A percentile compares a stretch with the other conserved stretches of the same genome.
Evolutionary conservation across 495 filamentous ascomycete genomes (phyloP).

Genomic region (Aspergillus nidulans): DNA sequence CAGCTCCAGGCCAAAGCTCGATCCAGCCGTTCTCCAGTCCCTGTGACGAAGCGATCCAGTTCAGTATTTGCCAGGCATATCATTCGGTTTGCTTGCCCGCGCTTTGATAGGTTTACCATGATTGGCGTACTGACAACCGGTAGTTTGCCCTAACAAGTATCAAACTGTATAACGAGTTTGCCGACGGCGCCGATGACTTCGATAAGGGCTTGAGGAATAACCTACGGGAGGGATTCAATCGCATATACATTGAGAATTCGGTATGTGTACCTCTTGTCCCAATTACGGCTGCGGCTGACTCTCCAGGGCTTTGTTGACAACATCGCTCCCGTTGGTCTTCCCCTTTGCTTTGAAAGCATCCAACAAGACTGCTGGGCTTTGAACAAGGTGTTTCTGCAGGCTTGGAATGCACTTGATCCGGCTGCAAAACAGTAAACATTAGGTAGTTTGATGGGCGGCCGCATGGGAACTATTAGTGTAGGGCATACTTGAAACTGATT

Average conservation of each 20-base stretch:
- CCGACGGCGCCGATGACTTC: not conserved
- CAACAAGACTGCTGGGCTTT: not conserved
- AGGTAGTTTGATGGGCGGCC: not conserved
- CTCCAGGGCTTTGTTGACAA: not conserved
- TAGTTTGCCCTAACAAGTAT: not conserved
- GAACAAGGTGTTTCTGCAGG: not conserved
- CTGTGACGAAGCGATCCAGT: not conserved
- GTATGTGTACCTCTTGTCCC: not conserved
- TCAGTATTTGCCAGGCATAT: not conserved
- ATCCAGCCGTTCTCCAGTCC: not conserved
- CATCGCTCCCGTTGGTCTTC: not conserved
- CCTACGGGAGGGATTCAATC: not conserved
- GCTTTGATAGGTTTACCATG: not conserved
- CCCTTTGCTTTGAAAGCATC: slow-evolving; percentile 2
- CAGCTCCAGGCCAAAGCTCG: not conserved
- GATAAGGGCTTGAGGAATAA: not conserved
- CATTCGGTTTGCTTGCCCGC: not conserved
- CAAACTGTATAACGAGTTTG: not conserved
- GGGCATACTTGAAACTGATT: not conserved
- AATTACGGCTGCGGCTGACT: not conserved
- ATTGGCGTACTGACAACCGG: not conserved
- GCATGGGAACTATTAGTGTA: not conserved
- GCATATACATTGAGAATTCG: not conserved
- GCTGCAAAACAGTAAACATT: not conserved
- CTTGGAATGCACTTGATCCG: not conserved